Evolutionary conservation across 2,329 filamentous ascomycete genomes (phyloP), one percentile per base, ranked within the genome.

Genomic region (Cordyceps tenuipes): DNA sequence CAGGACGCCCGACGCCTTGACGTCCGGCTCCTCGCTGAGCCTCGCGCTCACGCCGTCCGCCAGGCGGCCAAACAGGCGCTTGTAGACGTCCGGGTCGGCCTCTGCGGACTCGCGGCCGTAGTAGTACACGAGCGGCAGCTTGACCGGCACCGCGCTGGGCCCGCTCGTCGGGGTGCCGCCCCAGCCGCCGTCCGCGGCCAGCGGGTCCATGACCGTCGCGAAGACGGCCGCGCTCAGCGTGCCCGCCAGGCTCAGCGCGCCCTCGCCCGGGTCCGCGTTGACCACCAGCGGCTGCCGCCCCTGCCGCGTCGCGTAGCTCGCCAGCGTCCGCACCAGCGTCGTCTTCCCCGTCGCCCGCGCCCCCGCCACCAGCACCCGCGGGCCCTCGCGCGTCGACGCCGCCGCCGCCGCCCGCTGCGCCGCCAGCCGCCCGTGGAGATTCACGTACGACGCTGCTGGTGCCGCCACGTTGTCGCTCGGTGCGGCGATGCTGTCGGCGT

Each of bases 151-250:
- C 0, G 86, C 83, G 66, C 88, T 94, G 0, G 94, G 92, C 0
- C 93, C 94, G 65, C 89, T 95, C 67, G 92, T 96, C 0, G 93
- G 92, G 66, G 90, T 92, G 65, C 83, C 90, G 10, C 94, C 94
- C 86, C 91, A 97, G 21, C 89, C 90, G 21, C 89, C 90, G 63
- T 91, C 87, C 68, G 93, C 89, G 2, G 80, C 78, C 67, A 83
- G 81, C 1, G 96, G 81, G 72, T 97, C 93, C 75, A 97, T 83
- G 67, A 96, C 83, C 0, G 89, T 91, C 10, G 89, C 89, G 69
- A 96, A 91, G 5, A 90, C 89, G n/a, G 89, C 87, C 0, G 92
- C 90, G 56, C 88, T 93, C 65, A 99, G 72, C 39, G 89, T 92
- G 0, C 92, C 92, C 0, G 94, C 87, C 26, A 93, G 77, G 57